Evolutionary conservation across 2,329 filamentous ascomycete genomes (phyloP).

Genomic region (Aureobasidium uvarum): DNA sequence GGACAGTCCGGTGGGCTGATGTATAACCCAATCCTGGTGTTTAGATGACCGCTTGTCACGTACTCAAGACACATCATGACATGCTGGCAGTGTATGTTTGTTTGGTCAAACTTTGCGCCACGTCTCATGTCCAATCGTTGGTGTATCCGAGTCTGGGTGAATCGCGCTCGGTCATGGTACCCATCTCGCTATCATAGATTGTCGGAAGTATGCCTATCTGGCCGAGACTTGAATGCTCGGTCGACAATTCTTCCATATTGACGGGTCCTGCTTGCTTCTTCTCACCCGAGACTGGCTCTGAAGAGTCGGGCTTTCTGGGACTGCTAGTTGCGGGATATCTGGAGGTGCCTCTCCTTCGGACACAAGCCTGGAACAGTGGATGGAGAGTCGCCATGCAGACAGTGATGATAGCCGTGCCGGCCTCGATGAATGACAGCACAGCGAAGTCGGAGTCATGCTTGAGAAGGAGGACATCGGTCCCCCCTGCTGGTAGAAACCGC

Average conservation of each 20-base stretch:
- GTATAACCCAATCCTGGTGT: not conserved
- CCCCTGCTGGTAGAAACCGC: slow-evolving; percentile 1
- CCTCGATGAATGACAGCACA: slow-evolving; percentile 14
- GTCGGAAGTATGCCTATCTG: slow-evolving; percentile 6
- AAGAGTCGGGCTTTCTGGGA: not conserved
- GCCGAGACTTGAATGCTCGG: not conserved
- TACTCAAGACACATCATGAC: not conserved
- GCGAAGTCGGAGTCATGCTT: slow-evolving; percentile 11
- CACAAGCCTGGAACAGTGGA: slow-evolving; percentile 18
- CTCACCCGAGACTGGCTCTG: not conserved
- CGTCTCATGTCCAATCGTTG: not conserved
- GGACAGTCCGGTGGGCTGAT: not conserved
- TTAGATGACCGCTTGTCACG: not conserved
- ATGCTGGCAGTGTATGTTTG: not conserved
- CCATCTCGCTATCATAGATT: not conserved
- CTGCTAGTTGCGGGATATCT: not conserved
- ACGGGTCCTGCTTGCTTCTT: not conserved
- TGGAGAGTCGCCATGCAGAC: slow-evolving; percentile 25
- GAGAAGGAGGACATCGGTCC: slow-evolving; percentile 12
- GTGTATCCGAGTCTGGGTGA: not conserved
- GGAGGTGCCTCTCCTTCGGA: not conserved
- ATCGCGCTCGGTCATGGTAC: not conserved
- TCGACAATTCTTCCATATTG: not conserved
- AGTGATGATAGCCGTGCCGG: slow-evolving; percentile 25
- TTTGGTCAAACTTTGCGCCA: not conserved